Evolutionary conservation across 768 basidiomycete species (phyloP), one percentile per base, ranked within the genome.

Genomic region (Collybia nuda): DNA sequence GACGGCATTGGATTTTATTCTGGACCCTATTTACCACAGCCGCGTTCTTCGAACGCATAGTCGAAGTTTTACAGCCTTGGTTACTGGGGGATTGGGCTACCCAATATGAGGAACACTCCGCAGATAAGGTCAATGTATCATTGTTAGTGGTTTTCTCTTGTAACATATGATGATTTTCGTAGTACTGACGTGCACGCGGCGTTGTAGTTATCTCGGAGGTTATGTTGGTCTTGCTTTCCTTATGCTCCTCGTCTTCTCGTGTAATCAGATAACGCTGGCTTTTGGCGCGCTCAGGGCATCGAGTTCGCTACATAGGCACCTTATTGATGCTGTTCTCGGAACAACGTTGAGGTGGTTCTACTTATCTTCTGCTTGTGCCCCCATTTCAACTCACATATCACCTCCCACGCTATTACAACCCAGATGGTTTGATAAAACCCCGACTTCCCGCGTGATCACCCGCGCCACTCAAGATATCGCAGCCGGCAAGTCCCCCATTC

Each of bases 381-480:
- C 29, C 24, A 11, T 26, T 26, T 7, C 7, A 7, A 26, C 24
- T 26, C 7, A 26, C 24, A 26, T 28, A 18, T 18, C 15, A 14
- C 14, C 9, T 29, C n/a, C n/a, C n/a, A n/a, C n/a, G 14, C 15
- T 17, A 21, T 19, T n/a, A n/a, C 36, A 22, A n/a, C 42, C 24
- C 6, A 79, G 85, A 62, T 85, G 70, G 71, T 70, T 79, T 23
- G 73, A 74, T 53, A 66, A 70, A 28, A 79, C 77, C 2, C 74
- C 76, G 6, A 64, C 67, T 2, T 69, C 73, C 18, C 78, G 86
- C 3, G 78, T 90, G 44, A 80, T 87, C 36, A 70, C 83, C 22
- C 75, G 86, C 41, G 81, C 80, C 61, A 88, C 86, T 1, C 79
- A 84, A 47, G 86, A 88, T 59, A 84, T 87, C 19, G 68, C 78